Evolutionary conservation across 2,329 filamentous ascomycete genomes (phyloP).

Genomic region (Zelopaecilomyces penicillatus): DNA sequence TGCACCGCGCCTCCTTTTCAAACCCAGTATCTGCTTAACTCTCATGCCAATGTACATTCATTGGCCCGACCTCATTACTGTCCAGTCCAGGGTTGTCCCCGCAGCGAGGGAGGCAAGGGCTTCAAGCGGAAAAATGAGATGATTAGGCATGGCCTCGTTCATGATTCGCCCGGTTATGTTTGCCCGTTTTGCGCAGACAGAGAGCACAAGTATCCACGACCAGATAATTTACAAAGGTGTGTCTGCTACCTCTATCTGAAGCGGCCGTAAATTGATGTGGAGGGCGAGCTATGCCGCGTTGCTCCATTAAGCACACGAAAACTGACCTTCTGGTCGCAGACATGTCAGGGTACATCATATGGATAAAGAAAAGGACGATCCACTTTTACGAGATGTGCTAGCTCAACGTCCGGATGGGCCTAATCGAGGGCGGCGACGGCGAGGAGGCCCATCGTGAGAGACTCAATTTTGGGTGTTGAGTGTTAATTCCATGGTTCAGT

Average conservation of each 20-base stretch:
- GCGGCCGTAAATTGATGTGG: no score
- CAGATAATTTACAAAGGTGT: conserved; percentile 91
- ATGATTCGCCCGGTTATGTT: conserved; percentile 88
- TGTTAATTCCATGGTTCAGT: no score
- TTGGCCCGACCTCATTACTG: conserved; percentile 59
- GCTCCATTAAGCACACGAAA: no score
- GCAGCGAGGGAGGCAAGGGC: conserved; percentile 55
- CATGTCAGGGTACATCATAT: conserved; percentile 89
- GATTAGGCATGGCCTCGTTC: conserved; percentile 75
- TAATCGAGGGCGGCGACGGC: conserved; percentile 67
- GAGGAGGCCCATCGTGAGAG: conserved; percentile 39
- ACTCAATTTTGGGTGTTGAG: no score
- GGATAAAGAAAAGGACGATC: conserved; percentile 85
- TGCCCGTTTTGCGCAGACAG: conserved; percentile 93
- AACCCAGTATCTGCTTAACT: conserved; percentile 70
- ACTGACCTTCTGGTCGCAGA: conserved; percentile 41
- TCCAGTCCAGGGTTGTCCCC: conserved; percentile 51
- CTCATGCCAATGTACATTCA: conserved; percentile 66
- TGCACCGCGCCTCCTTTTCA: conserved; percentile 69
- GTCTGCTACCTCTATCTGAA: conserved; percentile 15
- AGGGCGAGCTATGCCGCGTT: no score
- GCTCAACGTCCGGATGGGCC: conserved; percentile 79
- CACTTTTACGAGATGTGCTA: conserved; percentile 70
- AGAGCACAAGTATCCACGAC: conserved; percentile 88
- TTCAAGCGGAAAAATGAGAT: conserved; percentile 69